These are phyloP conservation scores for Aspergillus sp. DNA, from an alignment of 2,329 filamentous ascomycete genomes.

Conservation along the genomic window DNA sequence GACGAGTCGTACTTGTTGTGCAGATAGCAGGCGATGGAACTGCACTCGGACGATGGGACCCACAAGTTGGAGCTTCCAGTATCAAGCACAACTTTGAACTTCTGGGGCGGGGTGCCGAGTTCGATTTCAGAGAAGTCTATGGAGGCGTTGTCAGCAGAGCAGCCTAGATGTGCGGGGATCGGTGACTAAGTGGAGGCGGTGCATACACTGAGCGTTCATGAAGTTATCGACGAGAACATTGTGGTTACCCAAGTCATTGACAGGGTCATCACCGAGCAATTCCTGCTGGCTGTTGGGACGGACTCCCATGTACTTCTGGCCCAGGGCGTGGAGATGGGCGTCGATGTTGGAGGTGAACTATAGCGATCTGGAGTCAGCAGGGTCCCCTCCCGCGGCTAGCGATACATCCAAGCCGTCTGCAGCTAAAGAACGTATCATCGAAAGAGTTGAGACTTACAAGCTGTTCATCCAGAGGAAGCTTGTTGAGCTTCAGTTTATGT, in stretches of 20 bases:
- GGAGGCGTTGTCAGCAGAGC: not conserved
- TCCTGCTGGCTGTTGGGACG: conserved; percentile 69
- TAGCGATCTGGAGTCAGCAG: conserved; percentile 12
- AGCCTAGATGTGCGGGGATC: not conserved
- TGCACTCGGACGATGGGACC: conserved; percentile 88
- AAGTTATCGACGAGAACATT: conserved; percentile 93
- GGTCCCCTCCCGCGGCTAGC: not conserved
- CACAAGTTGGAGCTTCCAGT: conserved; percentile 99
- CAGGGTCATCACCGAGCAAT: conserved; percentile 73
- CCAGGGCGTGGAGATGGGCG: conserved; percentile 75
- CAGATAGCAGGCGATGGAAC: conserved; percentile 96
- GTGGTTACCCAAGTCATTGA: conserved; percentile 67
- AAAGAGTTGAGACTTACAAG: conserved; percentile 61
- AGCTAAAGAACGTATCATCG: not conserved
- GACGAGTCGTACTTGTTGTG: conserved; percentile 96
- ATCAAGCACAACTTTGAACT: conserved; percentile 97
- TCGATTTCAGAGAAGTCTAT: conserved; percentile 95
- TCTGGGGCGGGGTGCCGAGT: conserved; percentile 87
- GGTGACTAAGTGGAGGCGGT: not conserved
- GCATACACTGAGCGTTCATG: conserved; percentile 94
- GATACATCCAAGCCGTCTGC: not conserved
- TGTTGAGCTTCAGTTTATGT: conserved; percentile 97
- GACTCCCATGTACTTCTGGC: conserved; percentile 94
- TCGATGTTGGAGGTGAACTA: conserved; percentile 77
- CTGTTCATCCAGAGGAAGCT: conserved; percentile 88